phyloP scores from a whole-genome alignment of 225 moss, liverwort and hornwort species.

The Climacium dendroides region DNA sequence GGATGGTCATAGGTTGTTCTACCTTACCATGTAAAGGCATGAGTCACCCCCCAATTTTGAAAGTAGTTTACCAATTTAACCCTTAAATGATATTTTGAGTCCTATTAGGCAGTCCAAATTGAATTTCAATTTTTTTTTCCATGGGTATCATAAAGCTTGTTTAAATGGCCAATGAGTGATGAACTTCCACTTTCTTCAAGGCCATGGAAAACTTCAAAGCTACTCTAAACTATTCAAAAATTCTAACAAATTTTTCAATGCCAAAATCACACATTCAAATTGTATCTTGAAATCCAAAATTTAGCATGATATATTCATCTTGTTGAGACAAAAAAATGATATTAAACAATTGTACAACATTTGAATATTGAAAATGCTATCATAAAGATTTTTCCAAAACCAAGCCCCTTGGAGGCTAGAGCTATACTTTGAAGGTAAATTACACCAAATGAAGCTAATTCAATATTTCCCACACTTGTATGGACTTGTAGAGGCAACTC shows the following conservation, averaged over 20 bases:
- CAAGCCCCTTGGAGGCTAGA: accelerated
- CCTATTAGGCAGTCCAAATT: background rate
- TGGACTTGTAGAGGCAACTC: accelerated
- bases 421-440: accelerated
- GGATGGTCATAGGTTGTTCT: too few relatives aligned
- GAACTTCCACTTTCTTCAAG: background rate
- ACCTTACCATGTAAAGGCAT: background rate
- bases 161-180: background rate
- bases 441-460: background rate
- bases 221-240: background rate
- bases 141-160: background rate
- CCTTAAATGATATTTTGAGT: background rate
- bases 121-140: background rate
- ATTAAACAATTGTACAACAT: accelerated
- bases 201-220: too few relatives aligned
- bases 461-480: background rate
- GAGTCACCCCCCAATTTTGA: accelerated
- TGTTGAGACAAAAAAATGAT: background rate
- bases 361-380: background rate
- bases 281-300: background rate
- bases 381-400: accelerated
- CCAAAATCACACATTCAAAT: background rate
- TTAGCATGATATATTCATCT: background rate
- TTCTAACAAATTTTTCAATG: background rate
- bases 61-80: background rate